Percentiles rank a stretch among this genome's conserved stretches.
Evolutionary conservation across 805 yeast species (phyloP).

Genomic region (Komagataella populi): DNA sequence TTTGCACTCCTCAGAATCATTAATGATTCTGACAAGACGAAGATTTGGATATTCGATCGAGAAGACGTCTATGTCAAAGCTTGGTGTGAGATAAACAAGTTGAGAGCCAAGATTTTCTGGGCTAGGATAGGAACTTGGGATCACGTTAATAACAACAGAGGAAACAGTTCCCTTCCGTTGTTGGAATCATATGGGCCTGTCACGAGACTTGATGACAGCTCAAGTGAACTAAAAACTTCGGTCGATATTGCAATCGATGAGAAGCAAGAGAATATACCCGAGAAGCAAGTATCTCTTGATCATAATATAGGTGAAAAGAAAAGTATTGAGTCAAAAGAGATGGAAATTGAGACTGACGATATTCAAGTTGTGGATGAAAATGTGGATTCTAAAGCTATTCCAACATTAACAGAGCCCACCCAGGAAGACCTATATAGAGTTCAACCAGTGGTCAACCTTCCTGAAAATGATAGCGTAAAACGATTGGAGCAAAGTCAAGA

Average conservation of each 20-base stretch:
- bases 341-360: background rate
- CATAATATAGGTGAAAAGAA: no score
- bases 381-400: background rate
- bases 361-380: background rate
- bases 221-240: background rate
- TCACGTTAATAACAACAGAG: slow-evolving; percentile 9
- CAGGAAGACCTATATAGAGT: background rate
- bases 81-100: slow-evolving; percentile 51
- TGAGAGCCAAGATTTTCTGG: slow-evolving; percentile 73
- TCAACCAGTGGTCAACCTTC: background rate
- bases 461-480: background rate
- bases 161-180: background rate
- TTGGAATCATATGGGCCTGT: background rate
- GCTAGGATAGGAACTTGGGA: slow-evolving; percentile 76
- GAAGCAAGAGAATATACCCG: background rate
- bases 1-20: slow-evolving; percentile 64
- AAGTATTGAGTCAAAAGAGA: no score
- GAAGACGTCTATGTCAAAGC: slow-evolving; percentile 22
- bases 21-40: slow-evolving; percentile 23
- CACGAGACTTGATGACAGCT: background rate
- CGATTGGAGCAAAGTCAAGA: background rate
- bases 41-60: slow-evolving; percentile 44
- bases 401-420: background rate
- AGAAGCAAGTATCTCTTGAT: background rate
- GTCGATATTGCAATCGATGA: background rate